phyloP scores from a whole-genome alignment of 192 early-diverging fungal species.

The Polychytrium aggregatum region DNA sequence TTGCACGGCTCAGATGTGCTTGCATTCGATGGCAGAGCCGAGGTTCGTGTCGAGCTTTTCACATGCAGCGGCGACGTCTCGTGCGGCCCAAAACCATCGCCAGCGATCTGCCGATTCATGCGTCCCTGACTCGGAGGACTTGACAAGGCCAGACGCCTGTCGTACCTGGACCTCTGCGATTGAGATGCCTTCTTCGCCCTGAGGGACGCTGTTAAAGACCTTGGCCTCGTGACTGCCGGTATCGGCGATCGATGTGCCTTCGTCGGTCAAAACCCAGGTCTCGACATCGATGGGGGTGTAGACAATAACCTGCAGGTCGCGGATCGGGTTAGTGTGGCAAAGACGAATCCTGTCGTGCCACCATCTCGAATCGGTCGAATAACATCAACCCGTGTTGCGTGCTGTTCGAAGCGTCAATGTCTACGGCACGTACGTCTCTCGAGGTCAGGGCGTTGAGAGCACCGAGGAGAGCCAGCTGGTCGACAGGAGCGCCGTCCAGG shows the following conservation, averaged over 20 bases:
- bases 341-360: no score
- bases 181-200: slow-evolving; percentile 67
- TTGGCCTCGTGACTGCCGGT: slow-evolving; percentile 87
- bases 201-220: slow-evolving; percentile 80
- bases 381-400: no score
- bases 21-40: no score
- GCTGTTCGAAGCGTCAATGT: no score
- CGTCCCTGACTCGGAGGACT: not conserved
- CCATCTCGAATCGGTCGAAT: no score
- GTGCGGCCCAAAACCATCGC: no score
- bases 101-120: no score
- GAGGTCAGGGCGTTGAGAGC: slow-evolving; percentile 74
- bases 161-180: slow-evolving; percentile 71
- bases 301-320: slow-evolving; percentile 57
- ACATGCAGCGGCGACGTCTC: no score
- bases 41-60: no score
- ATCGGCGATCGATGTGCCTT: slow-evolving; percentile 75
- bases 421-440: slow-evolving; percentile 59
- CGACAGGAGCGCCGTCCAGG: slow-evolving; percentile 45
- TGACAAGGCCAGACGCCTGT: no score
- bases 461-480: slow-evolving; percentile 61
- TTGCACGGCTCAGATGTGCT: not conserved
- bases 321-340: no score
- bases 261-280: slow-evolving; percentile 72
- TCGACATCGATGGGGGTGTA: slow-evolving; percentile 72